Percentiles rank a stretch among this genome's conserved stretches.
Conservation (phyloP, 176 grass and related monocot species). For the Phragmites australis region DNA sequence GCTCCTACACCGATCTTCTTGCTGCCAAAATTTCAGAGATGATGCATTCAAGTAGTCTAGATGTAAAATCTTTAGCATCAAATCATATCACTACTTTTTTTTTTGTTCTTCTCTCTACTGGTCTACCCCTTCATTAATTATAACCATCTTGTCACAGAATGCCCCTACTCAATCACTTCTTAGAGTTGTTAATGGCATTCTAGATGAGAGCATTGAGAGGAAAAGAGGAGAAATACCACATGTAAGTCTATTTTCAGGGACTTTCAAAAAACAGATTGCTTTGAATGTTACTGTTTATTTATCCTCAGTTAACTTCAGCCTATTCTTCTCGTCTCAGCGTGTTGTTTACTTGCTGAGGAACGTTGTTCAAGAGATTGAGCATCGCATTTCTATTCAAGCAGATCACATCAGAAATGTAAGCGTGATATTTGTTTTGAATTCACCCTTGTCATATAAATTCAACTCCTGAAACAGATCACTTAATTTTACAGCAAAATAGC, state of each 20-base stretch:
- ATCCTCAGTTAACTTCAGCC: constrained; percentile 15
- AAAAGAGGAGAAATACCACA: constrained; percentile 99
- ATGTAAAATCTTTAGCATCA: constrained; percentile 67
- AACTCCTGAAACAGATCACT: constrained; percentile 26
- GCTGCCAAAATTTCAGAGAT: constrained; percentile 89
- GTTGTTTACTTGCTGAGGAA: constrained; percentile 86
- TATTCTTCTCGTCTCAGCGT: constrained; percentile 53
- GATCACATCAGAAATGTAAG: constrained; percentile 95
- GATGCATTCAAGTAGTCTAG: constrained; percentile 87
- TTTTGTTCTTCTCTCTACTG: neutral
- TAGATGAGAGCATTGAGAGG: constrained; percentile 96
- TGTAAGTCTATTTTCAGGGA: constrained; percentile 50
- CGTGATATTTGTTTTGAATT: constrained; percentile 31
- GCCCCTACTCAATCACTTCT: constrained; percentile 93
- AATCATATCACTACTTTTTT: constrained; percentile 10
- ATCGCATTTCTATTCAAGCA: constrained; percentile 88
- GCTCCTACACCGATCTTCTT: constrained; percentile 74
- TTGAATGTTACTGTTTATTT: constrained; percentile 17
- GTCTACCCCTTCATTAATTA: constrained; percentile 33
- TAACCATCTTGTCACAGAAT: constrained; percentile 60
- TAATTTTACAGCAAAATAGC: constrained; percentile 82
- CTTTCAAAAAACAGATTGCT: constrained; percentile 1
- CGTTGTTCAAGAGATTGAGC: constrained; percentile 93
- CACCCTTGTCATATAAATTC: neutral
- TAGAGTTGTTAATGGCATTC: constrained; percentile 88